phyloP scores from a whole-genome alignment of 1,284 basidiomycete species.

The Kalmanozyma brasiliensis region DNA sequence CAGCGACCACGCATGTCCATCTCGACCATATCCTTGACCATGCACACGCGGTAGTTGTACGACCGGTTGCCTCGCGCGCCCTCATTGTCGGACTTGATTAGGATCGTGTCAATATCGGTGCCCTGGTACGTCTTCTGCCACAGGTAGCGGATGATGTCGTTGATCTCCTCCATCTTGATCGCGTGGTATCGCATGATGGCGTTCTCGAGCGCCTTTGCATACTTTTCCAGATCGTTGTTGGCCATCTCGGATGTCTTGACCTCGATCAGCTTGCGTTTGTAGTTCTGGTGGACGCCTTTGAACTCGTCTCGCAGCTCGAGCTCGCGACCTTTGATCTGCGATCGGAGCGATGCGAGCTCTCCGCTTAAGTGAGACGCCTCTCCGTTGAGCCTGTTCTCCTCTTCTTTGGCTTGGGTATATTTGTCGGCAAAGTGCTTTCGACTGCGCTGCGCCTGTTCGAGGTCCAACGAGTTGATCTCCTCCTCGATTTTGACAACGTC shows the following conservation, averaged over 20 bases:
- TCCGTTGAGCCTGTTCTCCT: constrained; percentile 77
- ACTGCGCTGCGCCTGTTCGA: constrained; percentile 50
- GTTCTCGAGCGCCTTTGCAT: constrained; percentile 89
- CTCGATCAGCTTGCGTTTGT: constrained; percentile 89
- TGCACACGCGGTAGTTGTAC: constrained; percentile 97
- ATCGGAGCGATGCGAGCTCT: constrained; percentile 56
- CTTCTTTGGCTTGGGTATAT: constrained; percentile 78
- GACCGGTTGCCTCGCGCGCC: constrained; percentile 73
- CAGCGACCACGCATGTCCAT: constrained; percentile 99
- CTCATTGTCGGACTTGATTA: constrained; percentile 92
- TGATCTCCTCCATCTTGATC: constrained; percentile 99
- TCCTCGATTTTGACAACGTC: constrained; percentile 78
- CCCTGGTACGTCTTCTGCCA: constrained; percentile 99
- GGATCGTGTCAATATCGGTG: constrained; percentile 97
- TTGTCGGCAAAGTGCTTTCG: constrained; percentile 83
- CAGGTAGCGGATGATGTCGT: constrained; percentile 78
- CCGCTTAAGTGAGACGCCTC: constrained; percentile 71
- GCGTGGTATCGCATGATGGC: constrained; percentile 98
- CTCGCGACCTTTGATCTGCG: constrained; percentile 72
- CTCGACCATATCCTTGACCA: constrained; percentile 98
- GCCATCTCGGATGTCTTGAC: constrained; percentile 75
- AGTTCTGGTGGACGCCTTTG: constrained; percentile 84
- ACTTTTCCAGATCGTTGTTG: constrained; percentile 81
- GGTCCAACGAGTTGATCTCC: constrained; percentile 74
- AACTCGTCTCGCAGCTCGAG: constrained; percentile 82